These are phyloP conservation scores for Kwoniella sp. DNA, from an alignment of 768 basidiomycete species.

Conservation along the genomic window DNA sequence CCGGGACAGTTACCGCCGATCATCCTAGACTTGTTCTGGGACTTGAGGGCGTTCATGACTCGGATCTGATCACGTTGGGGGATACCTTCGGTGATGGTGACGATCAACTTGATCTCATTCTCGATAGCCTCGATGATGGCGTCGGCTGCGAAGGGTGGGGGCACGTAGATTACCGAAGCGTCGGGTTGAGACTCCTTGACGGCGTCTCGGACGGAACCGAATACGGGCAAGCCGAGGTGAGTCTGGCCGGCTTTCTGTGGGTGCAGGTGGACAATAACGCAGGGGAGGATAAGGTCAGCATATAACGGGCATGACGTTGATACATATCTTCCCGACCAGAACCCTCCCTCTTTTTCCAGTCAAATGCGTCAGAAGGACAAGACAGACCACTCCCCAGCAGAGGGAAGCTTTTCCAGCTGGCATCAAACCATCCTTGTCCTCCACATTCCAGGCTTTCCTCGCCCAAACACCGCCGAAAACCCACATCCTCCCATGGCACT, in stretches of 20 bases:
- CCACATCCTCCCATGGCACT: too few species aligned
- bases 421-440: too few species aligned
- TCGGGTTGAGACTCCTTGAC: constrained; percentile 83
- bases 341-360: too few species aligned
- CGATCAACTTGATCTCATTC: constrained; percentile 94
- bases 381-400: too few species aligned
- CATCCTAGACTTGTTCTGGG: constrained; percentile 90
- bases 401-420: too few species aligned
- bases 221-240: constrained; percentile 93
- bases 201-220: constrained; percentile 88
- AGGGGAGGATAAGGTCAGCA: not conserved
- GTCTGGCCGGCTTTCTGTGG: constrained; percentile 88
- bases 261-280: not conserved
- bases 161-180: constrained; percentile 95
- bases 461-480: too few species aligned
- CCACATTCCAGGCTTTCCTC: too few species aligned
- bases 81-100: constrained; percentile 98
- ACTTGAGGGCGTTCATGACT: constrained; percentile 89
- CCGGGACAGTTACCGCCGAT: constrained; percentile 99
- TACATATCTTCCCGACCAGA: too few species aligned
- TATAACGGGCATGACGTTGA: too few species aligned
- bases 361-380: too few species aligned
- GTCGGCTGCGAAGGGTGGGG: constrained; percentile 92
- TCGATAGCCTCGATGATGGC: constrained; percentile 99
- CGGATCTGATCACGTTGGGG: constrained; percentile 95